A percentile compares a stretch with the other conserved stretches of the same genome.
phyloP scores from a whole-genome alignment of 805 yeast species.

The Yarrowia sp. region DNA sequence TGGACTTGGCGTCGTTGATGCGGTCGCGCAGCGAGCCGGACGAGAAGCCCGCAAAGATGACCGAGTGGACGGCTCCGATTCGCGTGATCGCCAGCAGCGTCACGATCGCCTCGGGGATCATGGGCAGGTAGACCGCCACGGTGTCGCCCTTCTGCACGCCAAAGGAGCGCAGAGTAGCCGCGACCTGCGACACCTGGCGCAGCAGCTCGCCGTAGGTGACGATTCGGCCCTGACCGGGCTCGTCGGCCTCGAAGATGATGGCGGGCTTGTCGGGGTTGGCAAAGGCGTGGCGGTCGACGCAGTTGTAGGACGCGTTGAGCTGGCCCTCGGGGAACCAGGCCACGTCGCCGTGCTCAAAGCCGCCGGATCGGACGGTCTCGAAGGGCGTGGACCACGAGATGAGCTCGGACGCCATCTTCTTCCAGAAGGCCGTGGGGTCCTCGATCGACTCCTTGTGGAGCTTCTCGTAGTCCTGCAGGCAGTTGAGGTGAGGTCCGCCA shows the following conservation, averaged over 20 bases:
- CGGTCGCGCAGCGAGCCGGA: slow-evolving; percentile 91
- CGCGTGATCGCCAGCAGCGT: slow-evolving; percentile 93
- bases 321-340: slow-evolving; percentile 96
- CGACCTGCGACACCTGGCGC: slow-evolving; percentile 79
- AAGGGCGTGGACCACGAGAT: slow-evolving; percentile 81
- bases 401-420: slow-evolving; percentile 66
- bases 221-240: slow-evolving; percentile 65
- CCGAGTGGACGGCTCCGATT: slow-evolving; percentile 94
- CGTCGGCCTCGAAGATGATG: slow-evolving; percentile 89
- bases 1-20: slow-evolving; percentile 80
- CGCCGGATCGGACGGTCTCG: slow-evolving; percentile 58
- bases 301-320: slow-evolving; percentile 88
- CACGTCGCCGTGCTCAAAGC: slow-evolving; percentile 69
- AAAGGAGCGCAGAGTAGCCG: slow-evolving; percentile 75
- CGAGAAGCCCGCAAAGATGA: slow-evolving; percentile 94
- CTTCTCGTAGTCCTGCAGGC: slow-evolving; percentile 64
- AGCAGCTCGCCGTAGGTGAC: slow-evolving; percentile 86
- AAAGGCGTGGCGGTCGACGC: slow-evolving; percentile 94
- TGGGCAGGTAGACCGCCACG: slow-evolving; percentile 93
- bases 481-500: slow-evolving; percentile 54
- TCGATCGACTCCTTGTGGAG: slow-evolving; percentile 72
- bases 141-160: slow-evolving; percentile 95
- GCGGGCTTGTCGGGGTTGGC: slow-evolving; percentile 72
- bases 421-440: slow-evolving; percentile 79
- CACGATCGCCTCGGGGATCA: slow-evolving; percentile 95